Percentiles rank a stretch among this genome's conserved stretches.
Evolutionary conservation across 768 basidiomycete species (phyloP).

Genomic region (Pholiota conissans): DNA sequence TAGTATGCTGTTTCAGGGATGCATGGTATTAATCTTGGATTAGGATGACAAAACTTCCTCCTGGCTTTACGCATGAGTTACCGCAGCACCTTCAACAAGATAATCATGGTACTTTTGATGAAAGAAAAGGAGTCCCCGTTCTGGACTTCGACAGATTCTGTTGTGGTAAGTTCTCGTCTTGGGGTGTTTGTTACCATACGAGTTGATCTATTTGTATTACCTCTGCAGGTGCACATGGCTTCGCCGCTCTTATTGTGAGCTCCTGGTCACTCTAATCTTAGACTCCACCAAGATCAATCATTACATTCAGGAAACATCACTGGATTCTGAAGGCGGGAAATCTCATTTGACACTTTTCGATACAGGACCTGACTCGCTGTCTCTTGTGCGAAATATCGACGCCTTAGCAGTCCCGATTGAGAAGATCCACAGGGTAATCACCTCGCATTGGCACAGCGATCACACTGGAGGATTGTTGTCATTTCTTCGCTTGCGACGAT

Average conservation of each 20-base stretch:
- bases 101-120: conserved; percentile 42
- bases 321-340: conserved; percentile 38
- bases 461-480: conserved; percentile 75
- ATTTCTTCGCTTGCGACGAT: conserved; percentile 49
- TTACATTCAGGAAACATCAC: conserved; percentile 52
- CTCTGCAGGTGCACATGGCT: conserved; percentile 73
- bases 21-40: not conserved
- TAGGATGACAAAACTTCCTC: conserved; percentile 80
- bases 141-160: conserved; percentile 73
- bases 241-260: conserved; percentile 76
- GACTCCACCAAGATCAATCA: not conserved
- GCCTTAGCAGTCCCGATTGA: conserved; percentile 58
- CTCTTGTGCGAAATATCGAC: conserved; percentile 70
- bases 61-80: conserved; percentile 75
- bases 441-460: conserved; percentile 82
- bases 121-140: conserved; percentile 53
- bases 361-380: conserved; percentile 76
- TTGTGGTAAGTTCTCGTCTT: conserved; percentile 45
- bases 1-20: not conserved
- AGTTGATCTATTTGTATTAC: not conserved
- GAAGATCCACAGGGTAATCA: conserved; percentile 60
- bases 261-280: not conserved
- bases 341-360: conserved; percentile 73
- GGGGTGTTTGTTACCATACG: not conserved
- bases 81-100: conserved; percentile 57